phyloP scores from a whole-genome alignment of 805 yeast genomes.

The Candida tibetensis region DNA sequence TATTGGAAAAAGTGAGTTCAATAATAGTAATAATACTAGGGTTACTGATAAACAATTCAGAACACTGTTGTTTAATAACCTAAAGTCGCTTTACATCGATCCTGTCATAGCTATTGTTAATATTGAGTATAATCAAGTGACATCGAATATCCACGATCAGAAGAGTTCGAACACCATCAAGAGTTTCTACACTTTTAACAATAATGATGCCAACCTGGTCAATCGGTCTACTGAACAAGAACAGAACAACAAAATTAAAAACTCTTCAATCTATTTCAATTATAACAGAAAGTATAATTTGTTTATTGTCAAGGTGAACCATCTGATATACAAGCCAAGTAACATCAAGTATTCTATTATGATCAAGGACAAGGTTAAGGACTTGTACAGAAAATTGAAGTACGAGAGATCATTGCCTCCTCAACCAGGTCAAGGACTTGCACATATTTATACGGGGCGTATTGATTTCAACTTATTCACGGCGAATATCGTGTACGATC shows the following conservation, averaged over 20 bases:
- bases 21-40: constrained; percentile 16
- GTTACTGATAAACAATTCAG: constrained; percentile 35
- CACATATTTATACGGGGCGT: constrained; percentile 1
- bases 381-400: constrained; percentile 14
- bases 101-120: constrained; percentile 38
- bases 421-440: constrained; percentile 5
- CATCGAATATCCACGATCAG: constrained; percentile 29
- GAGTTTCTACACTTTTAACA: constrained; percentile 17
- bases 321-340: constrained; percentile 14
- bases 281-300: constrained; percentile 20
- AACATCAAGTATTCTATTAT: constrained; percentile 9
- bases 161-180: constrained; percentile 22
- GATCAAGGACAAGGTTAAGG: constrained; percentile 17
- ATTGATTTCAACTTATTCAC: constrained; percentile 19
- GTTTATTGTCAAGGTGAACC: constrained; percentile 24
- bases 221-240: background rate
- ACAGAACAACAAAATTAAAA: constrained; percentile 8
- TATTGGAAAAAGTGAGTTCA: constrained; percentile 13
- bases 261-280: constrained; percentile 18
- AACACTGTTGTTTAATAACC: constrained; percentile 30
- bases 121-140: constrained; percentile 26
- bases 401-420: constrained; percentile 13
- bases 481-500: constrained; percentile 24
- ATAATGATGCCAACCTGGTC: constrained; percentile 1
- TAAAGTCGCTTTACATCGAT: constrained; percentile 36